Base-by-base conservation (phyloP, 2,329 filamentous ascomycete species). In the Orbilia ellipsospora region DNA sequence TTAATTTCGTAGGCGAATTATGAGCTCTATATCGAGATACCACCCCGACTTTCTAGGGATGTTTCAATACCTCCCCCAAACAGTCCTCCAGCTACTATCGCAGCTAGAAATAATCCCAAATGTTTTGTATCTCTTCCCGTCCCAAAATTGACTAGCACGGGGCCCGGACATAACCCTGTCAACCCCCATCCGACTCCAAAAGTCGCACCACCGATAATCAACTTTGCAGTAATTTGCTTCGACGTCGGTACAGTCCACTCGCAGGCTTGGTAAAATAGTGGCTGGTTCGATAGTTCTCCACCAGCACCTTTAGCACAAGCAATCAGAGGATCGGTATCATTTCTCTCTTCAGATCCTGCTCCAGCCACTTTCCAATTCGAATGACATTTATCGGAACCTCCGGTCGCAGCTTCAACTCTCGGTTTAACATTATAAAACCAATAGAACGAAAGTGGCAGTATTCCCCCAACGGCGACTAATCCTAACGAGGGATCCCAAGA, bases 121-220 rank as follows among this genome's bases (percentile, higher is more conserved):
- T 18, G 26, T 26, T 31, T 12, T n/a, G 40, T 26, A 56, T 56
- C 54, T n/a, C 26, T 56, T 4, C 26, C 16, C 4, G 54, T 40
- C 15, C 54, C 54, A 13, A 56, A 56, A 26, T 40, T 56, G 18
- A 16, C 54, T 1, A 56, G 26, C 26, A 56, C 85, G 7, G 86
- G 85, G 0, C 86, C 86, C 10, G 86, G 86, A 79, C 86, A 87
- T 1, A 85, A 83, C 0, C 86, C 86, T 12, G 80, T 81, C 73
- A 86, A 77, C 0, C 86, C 86, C 85, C 86, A 87, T 0, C 83
- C 85, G 26, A 86, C 61, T 0, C 86, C 86, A 79, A 87, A 87
- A 0, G 82, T 81, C 18, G 80, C 81, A 2, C 85, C 83, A 1
- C 86, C 86, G 1, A 81, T 78, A 12, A 87, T 77, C 77, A 87